phyloP scores from a whole-genome alignment of 192 early-diverging fungal genomes.

The Umbelopsis sp. region DNA sequence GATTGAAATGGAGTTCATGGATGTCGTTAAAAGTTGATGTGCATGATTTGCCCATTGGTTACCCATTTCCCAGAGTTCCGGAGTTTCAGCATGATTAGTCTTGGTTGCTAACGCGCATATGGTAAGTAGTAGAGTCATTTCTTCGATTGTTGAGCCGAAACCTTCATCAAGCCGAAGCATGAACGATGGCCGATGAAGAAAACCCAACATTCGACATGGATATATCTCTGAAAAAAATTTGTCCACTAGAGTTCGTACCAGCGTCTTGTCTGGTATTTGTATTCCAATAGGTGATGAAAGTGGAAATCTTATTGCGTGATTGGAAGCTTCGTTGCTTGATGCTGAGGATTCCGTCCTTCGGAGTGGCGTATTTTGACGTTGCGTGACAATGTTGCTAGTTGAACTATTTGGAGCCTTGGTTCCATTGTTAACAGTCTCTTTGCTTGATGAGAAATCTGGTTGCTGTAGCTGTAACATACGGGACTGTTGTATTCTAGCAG shows the following conservation, averaged over 20 bases:
- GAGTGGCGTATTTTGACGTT: too few species aligned
- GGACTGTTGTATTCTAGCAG: neutral
- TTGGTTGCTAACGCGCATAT: slow-evolving; percentile 12
- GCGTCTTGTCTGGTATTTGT: neutral
- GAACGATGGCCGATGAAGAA: slow-evolving; percentile 6
- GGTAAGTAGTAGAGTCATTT: neutral
- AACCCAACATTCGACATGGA: slow-evolving; percentile 12
- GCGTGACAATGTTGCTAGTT: neutral
- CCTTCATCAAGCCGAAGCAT: slow-evolving; percentile 7
- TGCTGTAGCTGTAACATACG: too few species aligned
- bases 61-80: slow-evolving; percentile 1
- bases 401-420: neutral
- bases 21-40: neutral
- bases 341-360: too few species aligned
- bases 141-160: neutral
- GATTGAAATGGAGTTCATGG: neutral
- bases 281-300: too few species aligned
- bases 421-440: too few species aligned
- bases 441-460: too few species aligned
- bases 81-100: neutral
- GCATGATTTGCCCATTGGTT: neutral
- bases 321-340: too few species aligned
- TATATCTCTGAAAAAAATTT: slow-evolving; percentile 12
- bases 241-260: slow-evolving; percentile 3
- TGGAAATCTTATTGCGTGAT: too few species aligned